phyloP scores from a whole-genome alignment of 1,284 basidiomycete genomes.

The Trametes sp. region DNA sequence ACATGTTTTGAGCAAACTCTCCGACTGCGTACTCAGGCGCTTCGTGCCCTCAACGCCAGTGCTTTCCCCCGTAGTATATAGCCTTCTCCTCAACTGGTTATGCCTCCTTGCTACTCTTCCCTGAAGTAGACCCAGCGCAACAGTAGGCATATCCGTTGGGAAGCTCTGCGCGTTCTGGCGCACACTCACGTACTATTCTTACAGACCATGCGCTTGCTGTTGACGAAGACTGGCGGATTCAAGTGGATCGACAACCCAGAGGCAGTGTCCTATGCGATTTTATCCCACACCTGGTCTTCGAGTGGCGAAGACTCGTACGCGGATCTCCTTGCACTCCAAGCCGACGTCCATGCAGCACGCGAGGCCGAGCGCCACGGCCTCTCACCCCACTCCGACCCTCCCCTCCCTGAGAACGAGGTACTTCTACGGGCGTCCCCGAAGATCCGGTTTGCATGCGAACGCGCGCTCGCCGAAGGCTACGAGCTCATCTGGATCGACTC shows the following conservation, averaged over 20 bases:
- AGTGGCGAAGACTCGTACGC: conserved; percentile 1
- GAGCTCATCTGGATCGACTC: neutral
- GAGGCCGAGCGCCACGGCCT: too few species aligned
- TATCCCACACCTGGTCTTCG: conserved; percentile 1
- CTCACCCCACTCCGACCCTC: neutral
- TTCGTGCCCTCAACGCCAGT: too few species aligned
- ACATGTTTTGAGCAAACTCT: too few species aligned
- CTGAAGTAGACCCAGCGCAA: too few species aligned
- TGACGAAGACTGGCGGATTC: neutral
- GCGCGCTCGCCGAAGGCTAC: neutral
- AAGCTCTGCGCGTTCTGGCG: too few species aligned
- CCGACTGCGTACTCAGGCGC: too few species aligned
- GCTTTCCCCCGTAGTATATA: too few species aligned
- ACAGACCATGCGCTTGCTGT: neutral
- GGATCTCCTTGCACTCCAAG: neutral
- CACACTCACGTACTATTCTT: too few species aligned
- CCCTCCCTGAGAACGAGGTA: neutral
- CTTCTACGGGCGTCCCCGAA: neutral
- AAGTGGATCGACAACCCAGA: neutral
- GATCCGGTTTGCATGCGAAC: neutral
- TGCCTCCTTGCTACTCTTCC: too few species aligned
- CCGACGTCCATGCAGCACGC: neutral
- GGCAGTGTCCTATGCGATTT: neutral
- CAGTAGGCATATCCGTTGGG: too few species aligned
- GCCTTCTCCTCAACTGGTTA: too few species aligned